Conservation (phyloP, 1,284 basidiomycete species). For the Tylopilus sp. region DNA sequence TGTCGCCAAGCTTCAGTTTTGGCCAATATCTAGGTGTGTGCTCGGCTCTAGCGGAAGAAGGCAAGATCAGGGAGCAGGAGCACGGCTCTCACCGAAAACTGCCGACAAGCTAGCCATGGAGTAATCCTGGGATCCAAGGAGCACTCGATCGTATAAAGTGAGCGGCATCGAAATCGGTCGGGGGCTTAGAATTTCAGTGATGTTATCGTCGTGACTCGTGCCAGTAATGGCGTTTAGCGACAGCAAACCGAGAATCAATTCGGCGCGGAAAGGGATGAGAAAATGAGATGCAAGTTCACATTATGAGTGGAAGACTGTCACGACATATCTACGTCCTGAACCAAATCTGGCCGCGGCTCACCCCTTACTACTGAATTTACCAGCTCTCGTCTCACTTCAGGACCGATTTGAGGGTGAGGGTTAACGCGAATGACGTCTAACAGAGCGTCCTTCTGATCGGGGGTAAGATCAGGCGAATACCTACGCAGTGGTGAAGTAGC, state of each 20-base stretch:
- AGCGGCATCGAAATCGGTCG: not conserved
- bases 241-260: not conserved
- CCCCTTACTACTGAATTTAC: conserved; percentile 69
- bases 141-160: not conserved
- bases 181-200: not conserved
- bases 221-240: not conserved
- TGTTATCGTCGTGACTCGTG: not conserved
- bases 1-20: no score
- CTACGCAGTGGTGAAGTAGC: conserved; percentile 38
- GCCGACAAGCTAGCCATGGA: no score
- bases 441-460: conserved; percentile 97
- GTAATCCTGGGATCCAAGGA: no score
- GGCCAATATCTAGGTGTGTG: no score
- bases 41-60: no score
- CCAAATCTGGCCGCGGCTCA: conserved; percentile 52
- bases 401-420: conserved; percentile 83
- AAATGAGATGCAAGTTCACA: not conserved
- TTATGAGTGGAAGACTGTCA: conserved; percentile 26
- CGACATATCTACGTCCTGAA: conserved; percentile 58
- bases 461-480: conserved; percentile 94
- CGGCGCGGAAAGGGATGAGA: not conserved
- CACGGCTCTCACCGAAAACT: no score
- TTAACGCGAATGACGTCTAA: conserved; percentile 87
- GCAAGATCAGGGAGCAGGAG: no score
- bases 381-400: conserved; percentile 87